phyloP scores from a whole-genome alignment of 176 grass and related monocot species.

The Bonia amplexicaulis region DNA sequence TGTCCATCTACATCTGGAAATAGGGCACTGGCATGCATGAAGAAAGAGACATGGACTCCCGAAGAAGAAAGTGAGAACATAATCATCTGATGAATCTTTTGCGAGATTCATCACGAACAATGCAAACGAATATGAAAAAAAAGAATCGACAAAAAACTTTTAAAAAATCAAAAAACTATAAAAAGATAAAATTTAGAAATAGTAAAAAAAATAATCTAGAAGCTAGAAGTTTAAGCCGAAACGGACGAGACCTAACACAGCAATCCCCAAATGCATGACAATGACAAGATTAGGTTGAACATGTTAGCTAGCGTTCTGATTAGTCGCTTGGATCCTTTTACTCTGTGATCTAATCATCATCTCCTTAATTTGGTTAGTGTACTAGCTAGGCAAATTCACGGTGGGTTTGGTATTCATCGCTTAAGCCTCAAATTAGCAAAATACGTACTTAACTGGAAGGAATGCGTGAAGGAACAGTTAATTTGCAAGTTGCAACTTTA shows the following conservation, averaged over 20 bases:
- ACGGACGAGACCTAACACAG: too few relatives aligned
- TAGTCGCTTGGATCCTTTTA: neutral
- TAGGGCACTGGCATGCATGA: neutral
- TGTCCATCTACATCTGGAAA: neutral
- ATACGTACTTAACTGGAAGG: neutral
- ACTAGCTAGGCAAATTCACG: neutral
- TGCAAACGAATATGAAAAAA: too few relatives aligned
- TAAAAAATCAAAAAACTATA: too few relatives aligned
- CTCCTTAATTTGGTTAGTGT: neutral
- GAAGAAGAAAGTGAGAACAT: neutral
- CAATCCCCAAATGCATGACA: neutral
- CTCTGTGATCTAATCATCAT: slow-evolving; percentile 12
- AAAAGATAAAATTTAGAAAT: too few relatives aligned
- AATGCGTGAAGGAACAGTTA: neutral
- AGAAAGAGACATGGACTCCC: neutral
- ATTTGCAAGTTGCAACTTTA: slow-evolving; percentile 8
- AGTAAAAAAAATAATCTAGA: too few relatives aligned
- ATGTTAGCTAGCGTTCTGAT: neutral
- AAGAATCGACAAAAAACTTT: too few relatives aligned
- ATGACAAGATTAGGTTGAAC: slow-evolving; percentile 26
- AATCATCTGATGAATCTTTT: neutral
- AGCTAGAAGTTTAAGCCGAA: too few relatives aligned
- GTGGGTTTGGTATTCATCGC: slow-evolving; percentile 23
- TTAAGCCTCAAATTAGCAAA: neutral
- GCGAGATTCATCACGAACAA: too few relatives aligned